Evolutionary conservation across 129 eudicot species (phyloP), one percentile per base, ranked within the genome.

Genomic region (Helianthus annuus): DNA sequence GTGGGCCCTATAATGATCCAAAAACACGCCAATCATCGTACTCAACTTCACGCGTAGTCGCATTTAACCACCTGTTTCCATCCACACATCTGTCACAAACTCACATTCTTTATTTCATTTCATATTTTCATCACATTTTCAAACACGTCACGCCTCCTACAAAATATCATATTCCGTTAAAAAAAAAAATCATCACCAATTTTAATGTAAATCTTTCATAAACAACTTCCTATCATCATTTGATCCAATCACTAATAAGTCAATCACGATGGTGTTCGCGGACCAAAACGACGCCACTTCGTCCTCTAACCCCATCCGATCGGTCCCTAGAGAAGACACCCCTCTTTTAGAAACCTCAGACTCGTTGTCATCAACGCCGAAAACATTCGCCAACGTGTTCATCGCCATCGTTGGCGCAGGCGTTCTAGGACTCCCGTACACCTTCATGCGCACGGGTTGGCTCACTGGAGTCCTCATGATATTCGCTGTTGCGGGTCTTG

Each of bases 351-450:
- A 70, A 4, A 48, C 57, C 7, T 24, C 62, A 1, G 71, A 74
- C 2, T 53, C 78, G 0, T 80, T 83, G 22, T 91, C 97, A 0
- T 91, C 91, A 4, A 85, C 82, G 29, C 85, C 94, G 13, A 91
- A 91, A 59, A 87, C 97, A 24, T 87, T 91, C 62, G 97, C 91
- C 51, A 91, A 91, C 53, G 84, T 91, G 4, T 87, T 91, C 70
- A 91, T 91, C 44, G 85, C 95, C 19, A 80, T 91, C 22, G 97
- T 91, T 11, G 97, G 97, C 16, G 88, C 97, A 29, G 95, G 97
- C n/a, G 97, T 91, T 6, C 88, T 91, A 8, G 97, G 97, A 11
- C 91, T 91, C 10, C 97, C 97, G 1, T 91, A 91, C 74, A 91
- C 95, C 14, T 85, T 91, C 83, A 81, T 76, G 86, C 83, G 79